Evolutionary conservation across 169 alveolate species (phyloP), one percentile per base, ranked within the genome.

Genomic region (Cryptosporidium xiaoi): DNA sequence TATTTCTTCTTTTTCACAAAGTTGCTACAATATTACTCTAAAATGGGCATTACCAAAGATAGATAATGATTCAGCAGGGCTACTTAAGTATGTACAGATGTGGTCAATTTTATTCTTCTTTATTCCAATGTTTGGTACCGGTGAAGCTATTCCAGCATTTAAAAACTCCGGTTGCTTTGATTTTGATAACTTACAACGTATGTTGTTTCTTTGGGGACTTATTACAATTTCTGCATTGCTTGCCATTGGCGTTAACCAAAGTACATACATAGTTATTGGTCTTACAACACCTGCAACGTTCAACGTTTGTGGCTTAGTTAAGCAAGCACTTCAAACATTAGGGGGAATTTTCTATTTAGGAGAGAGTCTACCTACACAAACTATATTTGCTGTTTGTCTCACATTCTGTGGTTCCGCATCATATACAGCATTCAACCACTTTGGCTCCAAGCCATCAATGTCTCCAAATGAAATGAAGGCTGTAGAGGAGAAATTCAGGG

Each of bases 351-450:
- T 77, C 51, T 77, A 77, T 24, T 24, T 77, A 29, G 65, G 65
- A 40, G 87, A 77, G 50, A 58, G 64, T 15, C 36, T 77, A 6
- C 62, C 87, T 15, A 40, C 58, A 2, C 69, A 62, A 50, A 77
- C 87, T 18, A 56, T 77, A 18, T 29, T 62, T 24, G 69, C 87
- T 24, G 87, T 77, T 60, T 77, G 87, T 60, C 71, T 77, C 48
- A 77, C 87, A 20, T 77, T 77, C 71, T 77, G 87, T 60, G 87
- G 87, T 48, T 77, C 87, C 34, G 87, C 87, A 44, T 77, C 87
- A 16, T 77, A 77, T 60, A 77, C 87, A 55, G 71, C 71, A 24
- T 60, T 62, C 46, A 77, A 77, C 48, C 87, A 77, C 71, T 77
- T 77, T 10, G 71, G 69, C 6, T 56, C 87, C 16, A 77, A 77